Evolutionary conservation across 768 basidiomycete genomes (phyloP).

Genomic region (Peribolospora baueri): DNA sequence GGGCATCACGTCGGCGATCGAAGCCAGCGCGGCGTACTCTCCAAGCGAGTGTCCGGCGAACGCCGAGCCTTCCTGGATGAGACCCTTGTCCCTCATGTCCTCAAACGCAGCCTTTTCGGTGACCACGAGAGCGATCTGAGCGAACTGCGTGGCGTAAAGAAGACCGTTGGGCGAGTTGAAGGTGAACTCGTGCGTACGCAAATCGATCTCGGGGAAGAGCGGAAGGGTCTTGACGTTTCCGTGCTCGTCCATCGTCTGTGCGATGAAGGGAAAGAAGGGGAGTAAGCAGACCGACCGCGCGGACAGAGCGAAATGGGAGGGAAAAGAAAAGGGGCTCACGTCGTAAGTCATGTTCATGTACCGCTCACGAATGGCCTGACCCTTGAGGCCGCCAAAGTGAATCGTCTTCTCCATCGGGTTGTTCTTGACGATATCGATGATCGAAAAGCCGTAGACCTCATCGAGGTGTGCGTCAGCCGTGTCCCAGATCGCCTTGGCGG

Average conservation of each 20-base stretch:
- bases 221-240: conserved; percentile 88
- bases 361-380: conserved; percentile 89
- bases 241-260: conserved; percentile 42
- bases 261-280: not conserved
- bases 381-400: conserved; percentile 98
- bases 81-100: conserved; percentile 88
- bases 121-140: conserved; percentile 92
- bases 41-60: conserved; percentile 97
- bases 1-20: conserved; percentile 86
- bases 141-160: conserved; percentile 92
- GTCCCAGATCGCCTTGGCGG: conserved; percentile 93
- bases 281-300: not conserved
- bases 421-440: conserved; percentile 93
- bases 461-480: conserved; percentile 78
- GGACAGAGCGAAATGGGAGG: not conserved
- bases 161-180: conserved; percentile 90
- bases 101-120: conserved; percentile 97
- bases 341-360: conserved; percentile 99
- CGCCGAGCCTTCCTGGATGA: conserved; percentile 70
- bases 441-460: conserved; percentile 92
- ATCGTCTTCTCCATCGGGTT: conserved; percentile 75
- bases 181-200: conserved; percentile 87
- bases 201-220: conserved; percentile 82
- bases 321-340: conserved; percentile 27
- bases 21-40: conserved; percentile 93